Conservation (phyloP, 2,329 filamentous ascomycete genomes). For the Aspergillus texensis region DNA sequence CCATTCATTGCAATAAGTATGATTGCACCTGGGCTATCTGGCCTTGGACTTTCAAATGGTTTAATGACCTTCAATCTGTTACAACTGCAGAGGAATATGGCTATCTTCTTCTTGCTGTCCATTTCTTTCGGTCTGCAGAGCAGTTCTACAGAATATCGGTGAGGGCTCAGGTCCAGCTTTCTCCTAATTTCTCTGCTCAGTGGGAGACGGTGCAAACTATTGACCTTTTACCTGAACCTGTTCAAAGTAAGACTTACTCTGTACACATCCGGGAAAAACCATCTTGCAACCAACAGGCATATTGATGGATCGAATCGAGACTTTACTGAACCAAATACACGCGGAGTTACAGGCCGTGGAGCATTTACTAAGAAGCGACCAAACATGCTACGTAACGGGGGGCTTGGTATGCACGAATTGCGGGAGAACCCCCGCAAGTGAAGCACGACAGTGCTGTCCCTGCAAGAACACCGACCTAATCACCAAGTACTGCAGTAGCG, state of each 20-base stretch:
- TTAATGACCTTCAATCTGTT: not conserved
- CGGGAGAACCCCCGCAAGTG: not conserved
- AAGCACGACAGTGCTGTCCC: not conserved
- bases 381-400: not conserved
- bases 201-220: not conserved
- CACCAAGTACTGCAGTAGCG: constrained; percentile 2
- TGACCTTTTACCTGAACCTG: not conserved
- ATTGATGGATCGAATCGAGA: not conserved
- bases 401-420: not conserved
- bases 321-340: not conserved
- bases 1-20: constrained; percentile 11
- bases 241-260: not conserved
- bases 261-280: not conserved
- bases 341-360: constrained; percentile 3
- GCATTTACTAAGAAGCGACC: not conserved
- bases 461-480: not conserved
- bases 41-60: constrained; percentile 8
- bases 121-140: constrained; percentile 8
- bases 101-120: constrained; percentile 9
- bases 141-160: constrained; percentile 3
- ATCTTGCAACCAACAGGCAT: constrained; percentile 3
- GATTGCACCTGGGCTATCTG: constrained; percentile 2
- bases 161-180: not conserved
- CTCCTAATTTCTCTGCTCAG: not conserved
- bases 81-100: not conserved